Percentiles rank a stretch among this genome's conserved stretches.
These are phyloP conservation scores for Elsinoe fawcettii DNA, from an alignment of 2,329 filamentous ascomycete species.

Conservation along the genomic window DNA sequence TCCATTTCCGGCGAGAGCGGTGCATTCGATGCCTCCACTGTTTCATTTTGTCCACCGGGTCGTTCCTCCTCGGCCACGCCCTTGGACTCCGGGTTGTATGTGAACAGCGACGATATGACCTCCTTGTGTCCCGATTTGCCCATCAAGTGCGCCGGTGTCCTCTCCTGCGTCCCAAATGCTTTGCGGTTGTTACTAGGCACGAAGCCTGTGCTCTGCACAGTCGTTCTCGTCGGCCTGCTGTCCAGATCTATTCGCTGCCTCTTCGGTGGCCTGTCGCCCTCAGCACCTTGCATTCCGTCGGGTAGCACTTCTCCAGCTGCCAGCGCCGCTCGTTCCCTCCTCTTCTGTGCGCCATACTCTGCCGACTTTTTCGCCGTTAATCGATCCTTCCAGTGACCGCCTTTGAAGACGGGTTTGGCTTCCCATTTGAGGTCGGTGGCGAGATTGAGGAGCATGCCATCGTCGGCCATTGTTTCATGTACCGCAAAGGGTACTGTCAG, in stretches of 20 bases:
- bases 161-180: background rate
- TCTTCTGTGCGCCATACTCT: constrained; percentile 44
- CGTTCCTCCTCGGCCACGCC: constrained; percentile 46
- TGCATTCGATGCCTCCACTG: constrained; percentile 76
- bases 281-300: background rate
- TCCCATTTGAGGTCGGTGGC: constrained; percentile 59
- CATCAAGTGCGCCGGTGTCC: background rate
- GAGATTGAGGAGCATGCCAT: constrained; percentile 93
- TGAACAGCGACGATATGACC: constrained; percentile 86
- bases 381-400: constrained; percentile 88
- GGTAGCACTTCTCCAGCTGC: background rate
- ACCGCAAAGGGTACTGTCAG: too few relatives aligned
- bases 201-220: background rate
- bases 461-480: constrained; percentile 64
- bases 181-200: background rate
- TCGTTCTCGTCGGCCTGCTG: background rate
- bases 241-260: constrained; percentile 20
- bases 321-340: constrained; percentile 11
- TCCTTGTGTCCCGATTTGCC: constrained; percentile 39
- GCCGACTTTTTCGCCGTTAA: constrained; percentile 67
- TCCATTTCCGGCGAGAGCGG: constrained; percentile 75
- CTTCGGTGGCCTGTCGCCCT: constrained; percentile 20
- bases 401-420: constrained; percentile 62
- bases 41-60: constrained; percentile 37
- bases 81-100: constrained; percentile 71